Base-by-base conservation (phyloP, 345 rosid species). In the Sapria himalayana region DNA sequence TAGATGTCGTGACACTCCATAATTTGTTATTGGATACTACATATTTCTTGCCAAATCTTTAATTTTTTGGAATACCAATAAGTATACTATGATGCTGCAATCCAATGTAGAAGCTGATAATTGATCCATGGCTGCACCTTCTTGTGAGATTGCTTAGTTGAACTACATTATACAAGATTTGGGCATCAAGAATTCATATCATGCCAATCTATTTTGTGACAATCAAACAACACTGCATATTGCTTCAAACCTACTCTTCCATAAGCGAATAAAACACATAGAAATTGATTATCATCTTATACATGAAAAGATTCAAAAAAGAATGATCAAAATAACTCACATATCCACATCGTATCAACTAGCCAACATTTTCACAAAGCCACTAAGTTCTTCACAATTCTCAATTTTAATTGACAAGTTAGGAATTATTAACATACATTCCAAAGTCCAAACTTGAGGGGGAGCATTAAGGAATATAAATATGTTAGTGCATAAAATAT, bases 181-280 rank as follows among this genome's bases (percentile, higher is more conserved):
- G 10, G 44, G 13, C 0, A n/a, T 40, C n/a, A 1, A 2, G 3
- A 5, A 9, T 40, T n/a, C n/a, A n/a, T n/a, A n/a, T n/a, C n/a
- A n/a, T n/a, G n/a, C n/a, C n/a, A n/a, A n/a, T n/a, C n/a, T 40
- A 6, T 40, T 3, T 3, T 40, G 44, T 9, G 44, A 40, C 19
- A 40, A 40, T 3, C 44, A 40, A 19, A n/a, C 25, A 18, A 15
- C 27, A 2, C n/a, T n/a, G n/a, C 44, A 40, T 15, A 40, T 40
- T 3, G 14, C 27, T 0, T 4, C 12, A 2, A 40, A 40, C 13
- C 44, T 9, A 0, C 25, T 40, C 2, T 40, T 18, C 16, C 44
- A n/a, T n/a, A n/a, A n/a, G n/a, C n/a, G n/a, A n/a, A n/a, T n/a
- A n/a, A n/a, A n/a, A n/a, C n/a, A n/a, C 6, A 21, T 40, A 1